phyloP scores from a whole-genome alignment of 2,329 filamentous ascomycete species.

The Nothomitra cinnamomea region DNA sequence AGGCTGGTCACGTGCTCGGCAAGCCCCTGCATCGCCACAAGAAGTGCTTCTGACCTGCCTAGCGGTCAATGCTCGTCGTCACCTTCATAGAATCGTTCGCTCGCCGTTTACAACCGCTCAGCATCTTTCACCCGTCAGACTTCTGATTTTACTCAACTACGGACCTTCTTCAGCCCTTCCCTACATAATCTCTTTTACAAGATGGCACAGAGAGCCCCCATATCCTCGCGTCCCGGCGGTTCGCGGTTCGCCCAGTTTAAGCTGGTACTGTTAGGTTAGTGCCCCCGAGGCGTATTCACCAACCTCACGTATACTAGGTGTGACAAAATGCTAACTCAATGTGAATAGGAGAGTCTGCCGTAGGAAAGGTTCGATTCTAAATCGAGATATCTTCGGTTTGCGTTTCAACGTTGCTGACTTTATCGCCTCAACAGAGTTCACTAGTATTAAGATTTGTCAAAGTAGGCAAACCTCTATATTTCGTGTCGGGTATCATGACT shows the following conservation, averaged over 20 bases:
- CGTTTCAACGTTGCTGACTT: background rate
- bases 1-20: background rate
- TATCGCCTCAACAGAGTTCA: constrained; percentile 50
- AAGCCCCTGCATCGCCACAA: background rate
- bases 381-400: background rate
- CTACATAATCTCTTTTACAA: background rate
- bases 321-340: background rate
- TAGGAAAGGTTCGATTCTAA: constrained; percentile 61
- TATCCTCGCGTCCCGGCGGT: constrained; percentile 43
- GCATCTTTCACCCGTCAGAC: background rate
- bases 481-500: background rate
- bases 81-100: background rate
- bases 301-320: constrained; percentile 5
- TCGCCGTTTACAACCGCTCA: background rate
- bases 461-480: constrained; percentile 33
- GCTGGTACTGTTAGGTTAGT: constrained; percentile 82
- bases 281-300: constrained; percentile 3
- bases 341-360: constrained; percentile 76
- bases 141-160: background rate
- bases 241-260: constrained; percentile 97
- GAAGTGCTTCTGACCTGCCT: background rate
- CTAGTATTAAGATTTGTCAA: constrained; percentile 97
- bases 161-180: background rate
- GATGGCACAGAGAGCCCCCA: constrained; percentile 1
- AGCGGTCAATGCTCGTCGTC: background rate